These are phyloP conservation scores for Zizania latifolia DNA, from an alignment of 176 grass and related monocot genomes.

Conservation along the genomic window DNA sequence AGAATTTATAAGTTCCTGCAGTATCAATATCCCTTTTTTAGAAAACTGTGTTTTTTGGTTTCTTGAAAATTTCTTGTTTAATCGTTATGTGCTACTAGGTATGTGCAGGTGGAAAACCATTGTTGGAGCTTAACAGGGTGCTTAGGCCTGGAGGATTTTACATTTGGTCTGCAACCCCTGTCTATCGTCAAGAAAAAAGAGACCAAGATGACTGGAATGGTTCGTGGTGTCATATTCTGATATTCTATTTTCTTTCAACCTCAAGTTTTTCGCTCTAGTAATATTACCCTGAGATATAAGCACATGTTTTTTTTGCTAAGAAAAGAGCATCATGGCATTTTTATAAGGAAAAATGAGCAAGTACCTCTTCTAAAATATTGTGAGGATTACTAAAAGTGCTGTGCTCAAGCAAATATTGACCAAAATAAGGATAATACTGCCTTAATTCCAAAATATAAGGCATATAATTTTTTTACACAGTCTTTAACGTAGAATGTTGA, in stretches of 20 bases:
- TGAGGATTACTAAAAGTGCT: neutral
- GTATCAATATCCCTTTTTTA: neutral
- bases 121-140: conserved; percentile 93
- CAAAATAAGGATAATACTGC: too few species aligned
- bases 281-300: neutral
- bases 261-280: neutral
- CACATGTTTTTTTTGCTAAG: neutral
- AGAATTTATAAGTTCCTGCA: neutral
- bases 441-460: too few species aligned
- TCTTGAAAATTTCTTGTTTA: neutral
- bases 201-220: conserved; percentile 79
- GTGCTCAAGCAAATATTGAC: neutral
- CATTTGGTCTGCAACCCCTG: conserved; percentile 93
- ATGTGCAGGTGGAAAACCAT: conserved; percentile 67
- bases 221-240: conserved; percentile 38
- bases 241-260: neutral
- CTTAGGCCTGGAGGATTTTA: conserved; percentile 85
- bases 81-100: neutral
- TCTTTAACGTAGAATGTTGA: too few species aligned
- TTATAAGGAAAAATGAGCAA: neutral
- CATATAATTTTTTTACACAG: too few species aligned
- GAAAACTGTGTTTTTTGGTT: neutral
- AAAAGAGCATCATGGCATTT: neutral
- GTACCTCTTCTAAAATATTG: neutral
- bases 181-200: conserved; percentile 67